phyloP scores from a whole-genome alignment of 768 basidiomycete species.

The Chiua virens region DNA sequence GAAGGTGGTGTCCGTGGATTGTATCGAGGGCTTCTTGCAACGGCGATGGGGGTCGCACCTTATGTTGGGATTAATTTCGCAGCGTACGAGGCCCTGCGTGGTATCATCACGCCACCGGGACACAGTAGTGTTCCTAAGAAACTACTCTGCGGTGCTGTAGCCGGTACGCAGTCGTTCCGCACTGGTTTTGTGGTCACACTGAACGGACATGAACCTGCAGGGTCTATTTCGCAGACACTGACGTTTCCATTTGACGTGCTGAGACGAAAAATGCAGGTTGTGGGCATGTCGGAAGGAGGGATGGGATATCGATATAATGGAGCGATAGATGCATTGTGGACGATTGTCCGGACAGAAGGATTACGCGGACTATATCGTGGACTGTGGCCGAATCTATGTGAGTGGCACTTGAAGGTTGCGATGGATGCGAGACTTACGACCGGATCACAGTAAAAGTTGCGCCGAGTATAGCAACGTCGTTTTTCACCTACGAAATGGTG shows the following conservation, averaged over 20 bases:
- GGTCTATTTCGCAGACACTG: constrained; percentile 89
- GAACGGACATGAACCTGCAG: constrained; percentile 34
- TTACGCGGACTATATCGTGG: constrained; percentile 77
- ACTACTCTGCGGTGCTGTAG: constrained; percentile 81
- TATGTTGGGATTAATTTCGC: constrained; percentile 92
- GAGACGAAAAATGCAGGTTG: constrained; percentile 93
- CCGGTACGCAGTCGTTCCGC: constrained; percentile 47
- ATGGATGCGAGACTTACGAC: constrained; percentile 8
- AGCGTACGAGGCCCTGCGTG: constrained; percentile 83
- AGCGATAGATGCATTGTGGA: constrained; percentile 72
- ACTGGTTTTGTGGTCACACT: constrained; percentile 1
- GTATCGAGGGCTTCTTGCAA: constrained; percentile 83
- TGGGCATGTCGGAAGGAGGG: constrained; percentile 66
- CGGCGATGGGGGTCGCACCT: constrained; percentile 87
- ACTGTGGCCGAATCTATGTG: constrained; percentile 86
- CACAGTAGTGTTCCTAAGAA: constrained; percentile 69
- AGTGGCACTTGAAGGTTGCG: constrained; percentile 31
- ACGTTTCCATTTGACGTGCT: constrained; percentile 97
- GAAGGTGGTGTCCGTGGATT: constrained; percentile 89
- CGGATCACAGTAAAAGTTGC: constrained; percentile 75
- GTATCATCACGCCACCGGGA: constrained; percentile 78
- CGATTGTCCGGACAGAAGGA: constrained; percentile 75
- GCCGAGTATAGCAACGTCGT: constrained; percentile 84
- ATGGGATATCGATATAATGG: constrained; percentile 71
- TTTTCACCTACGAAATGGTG: constrained; percentile 79